Conservation (phyloP, 2,329 filamentous ascomycete species). For the Fusarium veterinarium region DNA sequence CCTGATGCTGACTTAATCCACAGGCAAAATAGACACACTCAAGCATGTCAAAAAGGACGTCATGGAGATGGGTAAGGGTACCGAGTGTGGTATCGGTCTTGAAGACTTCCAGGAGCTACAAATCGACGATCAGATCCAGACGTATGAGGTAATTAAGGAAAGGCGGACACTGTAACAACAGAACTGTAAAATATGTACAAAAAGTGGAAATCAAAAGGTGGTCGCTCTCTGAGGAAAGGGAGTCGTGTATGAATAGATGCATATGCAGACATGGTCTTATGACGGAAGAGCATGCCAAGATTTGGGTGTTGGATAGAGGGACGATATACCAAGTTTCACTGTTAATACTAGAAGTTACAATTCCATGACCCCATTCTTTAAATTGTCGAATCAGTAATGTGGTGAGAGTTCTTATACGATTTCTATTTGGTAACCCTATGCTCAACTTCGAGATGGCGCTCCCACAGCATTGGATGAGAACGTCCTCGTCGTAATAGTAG, state of each 20-base stretch:
- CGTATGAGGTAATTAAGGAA: conserved; percentile 82
- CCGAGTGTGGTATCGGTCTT: conserved; percentile 93
- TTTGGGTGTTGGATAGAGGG: background rate
- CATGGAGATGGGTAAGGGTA: conserved; percentile 87
- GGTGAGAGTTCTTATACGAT: background rate
- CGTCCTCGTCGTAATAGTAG: conserved; percentile 60
- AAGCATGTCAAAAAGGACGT: conserved; percentile 96
- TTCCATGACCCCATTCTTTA: background rate
- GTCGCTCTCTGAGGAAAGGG: background rate
- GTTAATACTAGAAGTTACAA: background rate
- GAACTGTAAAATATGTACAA: conserved; percentile 37
- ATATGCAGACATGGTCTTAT: conserved; percentile 20
- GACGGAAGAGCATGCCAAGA: conserved; percentile 6
- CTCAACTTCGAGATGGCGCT: conserved; percentile 61
- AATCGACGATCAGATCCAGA: conserved; percentile 87
- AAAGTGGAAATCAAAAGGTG: conserved; percentile 10
- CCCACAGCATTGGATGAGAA: conserved; percentile 63
- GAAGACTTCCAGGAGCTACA: conserved; percentile 81
- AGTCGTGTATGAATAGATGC: conserved; percentile 28
- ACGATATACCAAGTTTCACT: conserved; percentile 21
- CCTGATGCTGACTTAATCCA: background rate
- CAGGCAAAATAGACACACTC: conserved; percentile 82
- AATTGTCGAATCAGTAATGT: background rate
- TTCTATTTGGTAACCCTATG: background rate
- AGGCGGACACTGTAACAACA: conserved; percentile 67